phyloP scores from a whole-genome alignment of 2,329 filamentous ascomycete genomes.

The Rachicladosporium sp. region DNA sequence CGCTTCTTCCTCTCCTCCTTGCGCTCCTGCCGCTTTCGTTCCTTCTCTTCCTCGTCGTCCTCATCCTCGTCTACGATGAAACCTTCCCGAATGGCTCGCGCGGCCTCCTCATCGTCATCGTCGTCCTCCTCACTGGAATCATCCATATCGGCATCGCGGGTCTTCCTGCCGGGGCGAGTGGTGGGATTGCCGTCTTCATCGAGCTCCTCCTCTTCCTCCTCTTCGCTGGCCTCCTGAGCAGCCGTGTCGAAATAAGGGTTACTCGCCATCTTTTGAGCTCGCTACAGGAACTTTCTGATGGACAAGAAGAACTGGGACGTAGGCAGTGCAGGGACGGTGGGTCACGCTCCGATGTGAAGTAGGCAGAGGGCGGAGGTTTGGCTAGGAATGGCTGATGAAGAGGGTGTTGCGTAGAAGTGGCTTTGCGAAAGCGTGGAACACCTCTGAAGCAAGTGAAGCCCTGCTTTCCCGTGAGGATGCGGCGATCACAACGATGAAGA shows the following conservation, averaged over 20 bases:
- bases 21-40: constrained; percentile 51
- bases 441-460: no score
- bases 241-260: constrained; percentile 64
- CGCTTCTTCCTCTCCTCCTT: constrained; percentile 51
- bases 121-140: constrained; percentile 85
- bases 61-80: constrained; percentile 93
- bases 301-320: no score
- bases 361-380: no score
- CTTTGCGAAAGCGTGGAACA: no score
- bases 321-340: no score
- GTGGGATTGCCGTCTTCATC: constrained; percentile 47
- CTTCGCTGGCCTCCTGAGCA: constrained; percentile 75
- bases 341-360: no score
- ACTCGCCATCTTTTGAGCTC: constrained; percentile 9
- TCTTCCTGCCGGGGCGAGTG: constrained; percentile 22
- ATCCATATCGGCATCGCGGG: constrained; percentile 40
- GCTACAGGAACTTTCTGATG: no score
- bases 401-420: no score
- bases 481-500: no score
- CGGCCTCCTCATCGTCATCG: constrained; percentile 78
- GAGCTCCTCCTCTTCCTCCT: constrained; percentile 73
- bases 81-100: constrained; percentile 65
- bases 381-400: no score
- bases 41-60: constrained; percentile 54
- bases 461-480: no score